Conservation (phyloP, 805 yeast genomes). For the Phaffomyces opuntiae region DNA sequence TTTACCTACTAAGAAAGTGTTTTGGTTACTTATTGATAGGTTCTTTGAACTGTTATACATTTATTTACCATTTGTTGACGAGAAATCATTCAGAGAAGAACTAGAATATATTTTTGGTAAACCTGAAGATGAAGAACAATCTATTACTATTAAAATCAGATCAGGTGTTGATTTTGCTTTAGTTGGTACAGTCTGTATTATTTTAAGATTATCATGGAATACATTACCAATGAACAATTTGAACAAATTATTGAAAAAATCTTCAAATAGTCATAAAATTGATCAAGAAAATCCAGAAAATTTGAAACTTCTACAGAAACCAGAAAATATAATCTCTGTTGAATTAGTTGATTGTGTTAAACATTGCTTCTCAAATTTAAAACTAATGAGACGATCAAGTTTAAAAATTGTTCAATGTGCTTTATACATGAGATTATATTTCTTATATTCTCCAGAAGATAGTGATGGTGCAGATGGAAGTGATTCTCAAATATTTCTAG, state of each 20-base stretch:
- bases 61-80: slow-evolving; percentile 62
- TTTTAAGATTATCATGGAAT: slow-evolving; percentile 49
- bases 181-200: slow-evolving; percentile 44
- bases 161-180: slow-evolving; percentile 37
- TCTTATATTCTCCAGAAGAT: slow-evolving; percentile 52
- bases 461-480: slow-evolving; percentile 54
- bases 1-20: slow-evolving; percentile 47
- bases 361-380: slow-evolving; percentile 36
- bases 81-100: slow-evolving; percentile 38
- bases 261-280: slow-evolving; percentile 9
- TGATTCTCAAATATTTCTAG: slow-evolving; percentile 47
- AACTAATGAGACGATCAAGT: slow-evolving; percentile 37
- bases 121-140: slow-evolving; percentile 24
- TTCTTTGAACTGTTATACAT: slow-evolving; percentile 57
- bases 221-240: slow-evolving; percentile 39
- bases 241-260: slow-evolving; percentile 11
- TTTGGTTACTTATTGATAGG: slow-evolving; percentile 50
- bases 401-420: slow-evolving; percentile 53
- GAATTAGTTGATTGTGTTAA: slow-evolving; percentile 38
- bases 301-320: slow-evolving; percentile 26
- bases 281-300: slow-evolving; percentile 15
- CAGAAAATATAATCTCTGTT: slow-evolving; percentile 35
- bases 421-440: slow-evolving; percentile 48
- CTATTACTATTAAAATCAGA: slow-evolving; percentile 25
- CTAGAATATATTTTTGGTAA: slow-evolving; percentile 40